Evolutionary conservation across 139 green algal genomes (phyloP).

Genomic region (Chlamydomonas schloesseri): DNA sequence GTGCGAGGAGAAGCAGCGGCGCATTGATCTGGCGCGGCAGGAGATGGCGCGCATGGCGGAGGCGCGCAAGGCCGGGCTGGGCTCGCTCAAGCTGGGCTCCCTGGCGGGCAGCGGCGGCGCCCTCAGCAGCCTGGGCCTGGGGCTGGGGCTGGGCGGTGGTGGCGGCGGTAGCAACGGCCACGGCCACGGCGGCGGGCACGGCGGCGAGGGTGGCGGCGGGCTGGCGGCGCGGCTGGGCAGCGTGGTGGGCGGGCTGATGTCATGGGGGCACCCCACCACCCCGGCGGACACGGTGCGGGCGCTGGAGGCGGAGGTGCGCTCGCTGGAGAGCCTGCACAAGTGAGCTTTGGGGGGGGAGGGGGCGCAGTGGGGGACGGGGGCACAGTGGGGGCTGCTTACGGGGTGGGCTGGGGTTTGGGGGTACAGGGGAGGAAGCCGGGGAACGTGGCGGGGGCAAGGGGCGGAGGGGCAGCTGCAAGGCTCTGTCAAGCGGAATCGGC

Average conservation of each 20-base stretch:
- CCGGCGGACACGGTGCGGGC: constrained; percentile 58
- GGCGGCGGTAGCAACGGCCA: neutral
- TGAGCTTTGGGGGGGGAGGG: constrained; percentile 4
- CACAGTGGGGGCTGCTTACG: neutral
- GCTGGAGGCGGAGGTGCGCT: constrained; percentile 76
- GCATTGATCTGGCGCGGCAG: constrained; percentile 59
- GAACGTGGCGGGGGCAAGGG: no score
- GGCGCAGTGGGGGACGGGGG: neutral
- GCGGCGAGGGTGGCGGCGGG: neutral
- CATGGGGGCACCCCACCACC: constrained; percentile 17
- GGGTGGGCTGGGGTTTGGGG: no score
- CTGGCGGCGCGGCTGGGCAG: constrained; percentile 51
- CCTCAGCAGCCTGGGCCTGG: neutral
- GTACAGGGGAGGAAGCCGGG: no score
- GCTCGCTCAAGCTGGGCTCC: neutral
- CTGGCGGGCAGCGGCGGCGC: neutral
- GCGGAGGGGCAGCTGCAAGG: no score
- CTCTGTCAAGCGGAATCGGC: no score
- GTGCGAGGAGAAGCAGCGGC: constrained; percentile 75
- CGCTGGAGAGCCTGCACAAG: constrained; percentile 50
- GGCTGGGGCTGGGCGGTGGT: neutral
- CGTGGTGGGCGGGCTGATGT: constrained; percentile 50
- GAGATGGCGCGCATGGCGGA: constrained; percentile 56
- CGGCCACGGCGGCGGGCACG: neutral
- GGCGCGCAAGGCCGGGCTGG: neutral